phyloP scores from a whole-genome alignment of 768 basidiomycete species.

The Phlebiopsis gigantea region DNA sequence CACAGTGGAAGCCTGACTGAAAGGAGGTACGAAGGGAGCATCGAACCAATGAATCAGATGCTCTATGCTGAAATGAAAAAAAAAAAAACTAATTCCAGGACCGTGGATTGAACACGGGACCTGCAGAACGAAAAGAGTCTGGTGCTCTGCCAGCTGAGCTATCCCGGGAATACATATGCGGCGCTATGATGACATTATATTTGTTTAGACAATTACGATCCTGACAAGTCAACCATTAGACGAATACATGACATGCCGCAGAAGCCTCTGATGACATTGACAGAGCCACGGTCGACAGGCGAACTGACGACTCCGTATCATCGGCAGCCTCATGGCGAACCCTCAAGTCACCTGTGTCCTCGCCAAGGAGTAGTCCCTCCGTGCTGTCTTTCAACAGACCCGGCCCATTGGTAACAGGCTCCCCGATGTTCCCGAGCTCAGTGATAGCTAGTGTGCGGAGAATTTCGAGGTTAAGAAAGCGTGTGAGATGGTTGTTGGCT shows the following conservation, averaged over 20 bases:
- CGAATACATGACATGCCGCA: too few relatives aligned
- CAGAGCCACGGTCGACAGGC: not conserved
- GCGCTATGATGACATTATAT: too few relatives aligned
- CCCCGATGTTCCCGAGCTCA: not conserved
- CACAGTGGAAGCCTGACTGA: too few relatives aligned
- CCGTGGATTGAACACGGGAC: conserved; percentile 76
- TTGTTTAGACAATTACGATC: not conserved
- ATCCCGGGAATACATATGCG: conserved; percentile 18
- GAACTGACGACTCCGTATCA: not conserved
- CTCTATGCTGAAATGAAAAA: too few relatives aligned
- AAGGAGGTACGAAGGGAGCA: too few relatives aligned
- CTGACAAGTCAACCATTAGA: too few relatives aligned
- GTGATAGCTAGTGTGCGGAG: not conserved
- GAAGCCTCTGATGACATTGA: not conserved
- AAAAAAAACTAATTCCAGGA: conserved; percentile 43
- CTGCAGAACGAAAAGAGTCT: conserved; percentile 46
- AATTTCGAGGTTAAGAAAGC: not conserved
- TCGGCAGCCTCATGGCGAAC: not conserved
- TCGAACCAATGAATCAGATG: too few relatives aligned
- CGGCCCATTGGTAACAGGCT: not conserved
- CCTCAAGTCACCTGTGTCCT: too few relatives aligned
- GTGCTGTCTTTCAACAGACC: not conserved
- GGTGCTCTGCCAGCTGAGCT: conserved; percentile 31
- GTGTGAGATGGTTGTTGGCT: not conserved
- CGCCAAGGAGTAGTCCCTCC: not conserved